phyloP scores from a whole-genome alignment of 345 rosid species.

The Pistacia integerrima region DNA sequence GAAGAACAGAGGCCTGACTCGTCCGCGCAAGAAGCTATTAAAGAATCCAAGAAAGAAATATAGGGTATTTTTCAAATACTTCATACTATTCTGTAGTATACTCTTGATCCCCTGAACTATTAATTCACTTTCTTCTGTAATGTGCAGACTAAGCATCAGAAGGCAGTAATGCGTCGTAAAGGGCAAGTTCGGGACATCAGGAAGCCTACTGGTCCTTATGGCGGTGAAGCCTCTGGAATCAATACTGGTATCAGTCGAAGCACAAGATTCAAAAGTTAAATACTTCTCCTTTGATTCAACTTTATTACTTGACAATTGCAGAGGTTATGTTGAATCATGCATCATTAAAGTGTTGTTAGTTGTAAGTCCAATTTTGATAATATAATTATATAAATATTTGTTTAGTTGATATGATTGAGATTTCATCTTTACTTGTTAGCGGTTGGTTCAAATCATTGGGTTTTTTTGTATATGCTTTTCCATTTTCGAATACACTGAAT shows the following conservation, averaged over 20 bases:
- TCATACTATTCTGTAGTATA: background rate
- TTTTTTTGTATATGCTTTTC: no score
- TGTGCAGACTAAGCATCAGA: slow-evolving; percentile 51
- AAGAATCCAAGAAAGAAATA: slow-evolving; percentile 91
- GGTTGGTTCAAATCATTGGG: no score
- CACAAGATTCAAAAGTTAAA: slow-evolving; percentile 52
- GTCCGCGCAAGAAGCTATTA: slow-evolving; percentile 50
- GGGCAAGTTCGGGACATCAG: slow-evolving; percentile 67
- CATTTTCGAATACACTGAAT: no score
- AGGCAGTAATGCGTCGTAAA: slow-evolving; percentile 40
- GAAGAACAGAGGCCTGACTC: slow-evolving; percentile 74
- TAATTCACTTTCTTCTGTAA: background rate
- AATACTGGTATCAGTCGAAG: slow-evolving; percentile 66
- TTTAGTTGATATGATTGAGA: no score
- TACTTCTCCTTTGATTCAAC: background rate
- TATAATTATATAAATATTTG: no score
- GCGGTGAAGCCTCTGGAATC: slow-evolving; percentile 75
- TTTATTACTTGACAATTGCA: background rate
- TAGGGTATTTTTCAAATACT: slow-evolving; percentile 42
- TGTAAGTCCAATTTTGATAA: no score
- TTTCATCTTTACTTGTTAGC: no score
- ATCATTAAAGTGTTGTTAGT: background rate
- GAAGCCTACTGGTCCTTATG: slow-evolving; percentile 55
- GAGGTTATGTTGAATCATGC: background rate
- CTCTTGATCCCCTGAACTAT: slow-evolving; percentile 1